Percentiles rank a stretch among this genome's conserved stretches.
phyloP scores from a whole-genome alignment of 306 rosid genomes.

The Echinosophora koreensis region DNA sequence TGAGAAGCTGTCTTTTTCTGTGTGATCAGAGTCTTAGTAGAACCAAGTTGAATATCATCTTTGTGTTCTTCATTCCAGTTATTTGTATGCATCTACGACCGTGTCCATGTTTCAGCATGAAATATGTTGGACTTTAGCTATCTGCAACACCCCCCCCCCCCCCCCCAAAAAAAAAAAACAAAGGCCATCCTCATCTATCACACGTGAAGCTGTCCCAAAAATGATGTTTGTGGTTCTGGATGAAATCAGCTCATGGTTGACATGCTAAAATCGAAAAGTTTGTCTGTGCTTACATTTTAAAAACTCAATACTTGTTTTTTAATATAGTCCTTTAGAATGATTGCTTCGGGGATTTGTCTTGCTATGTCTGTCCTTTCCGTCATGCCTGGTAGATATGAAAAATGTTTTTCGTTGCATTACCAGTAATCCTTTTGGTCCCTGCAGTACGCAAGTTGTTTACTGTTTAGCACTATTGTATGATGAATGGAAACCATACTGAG shows the following conservation, averaged over 20 bases:
- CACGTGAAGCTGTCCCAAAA: slow-evolving; percentile 6
- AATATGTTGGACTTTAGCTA: neutral
- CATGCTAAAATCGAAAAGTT: slow-evolving; percentile 28
- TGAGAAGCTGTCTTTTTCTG: neutral
- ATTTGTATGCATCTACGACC: slow-evolving; percentile 9
- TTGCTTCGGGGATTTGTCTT: neutral
- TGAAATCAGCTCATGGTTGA: slow-evolving; percentile 15
- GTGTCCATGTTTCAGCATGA: neutral
- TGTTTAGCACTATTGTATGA: slow-evolving; percentile 28
- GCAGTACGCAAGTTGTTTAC: slow-evolving; percentile 6
- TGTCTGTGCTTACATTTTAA: neutral
- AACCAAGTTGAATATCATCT: slow-evolving; percentile 15
- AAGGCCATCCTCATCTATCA: too few relatives aligned
- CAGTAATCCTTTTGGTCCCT: slow-evolving; percentile 25
- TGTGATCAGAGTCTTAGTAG: slow-evolving; percentile 2
- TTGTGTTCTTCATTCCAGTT: slow-evolving; percentile 2
- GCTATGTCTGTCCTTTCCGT: neutral
- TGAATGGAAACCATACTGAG: slow-evolving; percentile 33
- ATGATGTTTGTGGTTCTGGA: slow-evolving; percentile 7
- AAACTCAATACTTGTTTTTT: slow-evolving; percentile 4
- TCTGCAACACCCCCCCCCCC: too few relatives aligned
- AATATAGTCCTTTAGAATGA: slow-evolving; percentile 2
- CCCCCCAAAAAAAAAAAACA: too few relatives aligned
- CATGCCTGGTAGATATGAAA: slow-evolving; percentile 40
- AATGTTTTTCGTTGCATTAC: neutral